These are phyloP conservation scores for Rubroboletus pulcherrimus DNA, from an alignment of 768 basidiomycete genomes.

Conservation along the genomic window DNA sequence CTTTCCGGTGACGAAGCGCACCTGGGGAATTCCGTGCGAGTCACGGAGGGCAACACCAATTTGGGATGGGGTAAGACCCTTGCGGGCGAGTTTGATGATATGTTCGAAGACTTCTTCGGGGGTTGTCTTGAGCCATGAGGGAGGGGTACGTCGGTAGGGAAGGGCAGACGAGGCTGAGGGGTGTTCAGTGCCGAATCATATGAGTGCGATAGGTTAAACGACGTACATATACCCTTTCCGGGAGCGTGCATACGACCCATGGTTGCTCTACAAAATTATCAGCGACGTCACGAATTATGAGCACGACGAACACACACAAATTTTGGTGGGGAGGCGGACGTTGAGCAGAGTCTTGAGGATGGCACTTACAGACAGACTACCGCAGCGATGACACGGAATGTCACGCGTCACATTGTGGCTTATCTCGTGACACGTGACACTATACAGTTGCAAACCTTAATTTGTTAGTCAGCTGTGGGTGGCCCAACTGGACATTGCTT, in stretches of 20 bases:
- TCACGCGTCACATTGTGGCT: conserved; percentile 33
- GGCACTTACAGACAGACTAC: conserved; percentile 21
- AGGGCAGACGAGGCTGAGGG: conserved; percentile 75
- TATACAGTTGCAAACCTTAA: conserved; percentile 65
- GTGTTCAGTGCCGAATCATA: conserved; percentile 35
- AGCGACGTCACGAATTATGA: conserved; percentile 10
- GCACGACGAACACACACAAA: conserved; percentile 32
- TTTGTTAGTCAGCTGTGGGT: conserved; percentile 30
- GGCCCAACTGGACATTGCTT: background rate
- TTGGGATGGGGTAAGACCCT: conserved; percentile 96
- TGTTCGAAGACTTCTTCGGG: conserved; percentile 94
- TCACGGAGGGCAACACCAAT: conserved; percentile 98
- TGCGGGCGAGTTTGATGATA: conserved; percentile 95
- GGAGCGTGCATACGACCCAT: conserved; percentile 99
- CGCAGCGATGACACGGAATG: conserved; percentile 20
- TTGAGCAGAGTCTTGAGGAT: conserved; percentile 13
- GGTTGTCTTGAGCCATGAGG: conserved; percentile 95
- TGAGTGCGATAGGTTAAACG: background rate
- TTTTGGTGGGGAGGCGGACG: conserved; percentile 24
- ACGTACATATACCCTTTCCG: conserved; percentile 98
- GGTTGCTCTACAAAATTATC: conserved; percentile 35
- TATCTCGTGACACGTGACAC: conserved; percentile 27
- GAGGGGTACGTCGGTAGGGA: conserved; percentile 93
- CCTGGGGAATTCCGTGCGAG: conserved; percentile 97
- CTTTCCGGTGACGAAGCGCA: conserved; percentile 98